Base-by-base conservation (phyloP, 129 eudicot species). In the Gnaphalium uliginosum region DNA sequence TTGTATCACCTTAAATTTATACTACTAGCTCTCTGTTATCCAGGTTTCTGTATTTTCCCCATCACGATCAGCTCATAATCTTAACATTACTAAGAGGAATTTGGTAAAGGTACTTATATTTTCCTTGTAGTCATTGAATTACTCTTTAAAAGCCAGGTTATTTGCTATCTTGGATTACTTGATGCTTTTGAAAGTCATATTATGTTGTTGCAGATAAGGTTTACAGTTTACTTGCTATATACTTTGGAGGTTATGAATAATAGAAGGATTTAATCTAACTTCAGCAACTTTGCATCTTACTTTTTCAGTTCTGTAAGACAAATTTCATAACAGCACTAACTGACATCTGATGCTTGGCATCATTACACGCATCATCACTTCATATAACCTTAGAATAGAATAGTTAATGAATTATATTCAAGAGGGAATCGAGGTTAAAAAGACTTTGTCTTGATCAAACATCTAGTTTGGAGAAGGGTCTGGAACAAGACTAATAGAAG, bases 1-100 rank as follows among this genome's bases (percentile, higher is more conserved):
- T 77, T 27, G 53, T 14, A 14, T 46, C 18, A 14, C 53, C 53
- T 68, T 11, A 24, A 79, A 62, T 33, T 53, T 21, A 25, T 50
- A 35, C 21, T 24, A 26, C 21, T 24, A 26, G 63, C 75, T 77
- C 72, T 75, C 3, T 76, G 69, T 72, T 67, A 64, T 43, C 8
- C 58, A 93, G 97, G 96, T 90, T 66, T 81, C 95, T 48, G 78
- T 87, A 19, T 93, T 93, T 81, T 74, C 88, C 5, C 96, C 93
- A 75, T 75, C 87, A 19, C 69, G 78, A 14, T 79, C 88, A 54
- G 61, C 88, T 25, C 79, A 75, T 58, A 87, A 88, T 81, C 93
- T 93, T 68, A 88, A 90, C 79, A 83, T 93, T 50, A 90, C 96
- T 8, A 66, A 33, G 41, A 82, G 69, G 72, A 93, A 93, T 82